phyloP scores from a whole-genome alignment of 1,284 basidiomycete species.

The Macrocybe sp. region DNA sequence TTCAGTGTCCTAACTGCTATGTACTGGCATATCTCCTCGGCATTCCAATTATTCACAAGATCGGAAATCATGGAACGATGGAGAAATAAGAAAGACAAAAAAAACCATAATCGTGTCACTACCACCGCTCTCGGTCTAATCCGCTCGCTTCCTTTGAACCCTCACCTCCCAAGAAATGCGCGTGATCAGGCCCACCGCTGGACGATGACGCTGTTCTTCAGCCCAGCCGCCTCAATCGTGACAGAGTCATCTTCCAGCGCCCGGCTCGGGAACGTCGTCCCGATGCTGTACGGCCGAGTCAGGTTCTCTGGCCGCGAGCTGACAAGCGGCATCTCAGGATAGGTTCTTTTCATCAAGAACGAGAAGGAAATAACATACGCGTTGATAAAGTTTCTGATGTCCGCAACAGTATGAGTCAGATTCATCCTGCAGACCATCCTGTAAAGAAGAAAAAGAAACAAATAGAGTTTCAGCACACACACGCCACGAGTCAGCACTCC shows the following conservation, averaged over 20 bases:
- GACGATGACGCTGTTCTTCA: conserved; percentile 83
- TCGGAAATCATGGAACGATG: too few relatives aligned
- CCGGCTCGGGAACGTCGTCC: conserved; percentile 83
- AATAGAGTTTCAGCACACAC: conserved; percentile 1
- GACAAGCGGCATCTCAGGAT: neutral
- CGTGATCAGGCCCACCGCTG: conserved; percentile 64
- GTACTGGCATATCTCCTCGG: too few relatives aligned
- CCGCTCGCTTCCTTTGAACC: too few relatives aligned
- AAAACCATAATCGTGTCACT: too few relatives aligned
- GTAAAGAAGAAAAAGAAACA: conserved; percentile 2
- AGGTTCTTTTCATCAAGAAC: conserved; percentile 5
- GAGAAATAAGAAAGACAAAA: too few relatives aligned
- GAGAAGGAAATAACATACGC: conserved; percentile 54
- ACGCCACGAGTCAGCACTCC: conserved; percentile 1
- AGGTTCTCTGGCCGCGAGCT: conserved; percentile 74
- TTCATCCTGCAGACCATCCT: conserved; percentile 91
- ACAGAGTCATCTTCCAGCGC: conserved; percentile 61
- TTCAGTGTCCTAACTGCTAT: too few relatives aligned
- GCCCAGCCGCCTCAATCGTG: conserved; percentile 72
- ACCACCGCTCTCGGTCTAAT: too few relatives aligned
- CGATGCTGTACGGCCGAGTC: conserved; percentile 67
- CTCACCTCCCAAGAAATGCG: too few relatives aligned
- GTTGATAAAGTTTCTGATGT: conserved; percentile 86
- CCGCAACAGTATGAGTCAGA: conserved; percentile 83
- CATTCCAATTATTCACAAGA: too few relatives aligned